Base-by-base conservation (phyloP, 495 filamentous ascomycete genomes). In the Neurospora sp. region DNA sequence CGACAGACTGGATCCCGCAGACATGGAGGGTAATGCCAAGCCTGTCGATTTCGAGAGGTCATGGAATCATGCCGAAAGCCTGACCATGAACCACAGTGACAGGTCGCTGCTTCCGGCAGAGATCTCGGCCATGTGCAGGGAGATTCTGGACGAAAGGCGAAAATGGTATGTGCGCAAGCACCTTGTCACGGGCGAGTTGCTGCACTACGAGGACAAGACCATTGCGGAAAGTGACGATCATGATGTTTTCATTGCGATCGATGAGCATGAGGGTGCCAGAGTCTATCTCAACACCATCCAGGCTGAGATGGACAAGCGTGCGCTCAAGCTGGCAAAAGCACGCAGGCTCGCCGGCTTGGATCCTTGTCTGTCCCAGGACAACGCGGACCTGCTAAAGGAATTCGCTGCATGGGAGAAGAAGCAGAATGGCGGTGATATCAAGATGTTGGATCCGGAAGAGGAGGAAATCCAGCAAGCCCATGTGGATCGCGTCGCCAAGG, bases 21-120 rank as follows among this genome's bases (percentile, higher is more conserved):
- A 97, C 79, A 98, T 99, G 96, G 96, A 99, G 81, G 96, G 94
- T 68, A 91, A 91, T 71, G 96, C 94, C 39, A 92, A 92, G 76
- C 96, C 96, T 18, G 96, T 99, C 53, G 87, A 97, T 77, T 98
- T 98, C 77, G 91, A 95, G 42, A 88, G 96, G 53, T 96, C 96
- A 0, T 98, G 93, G 85, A 92, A 88, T 40, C 95, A 98, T 79
- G 89, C 91, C 11, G 89, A 96, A 77, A 88, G 86, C 59, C 86
- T 91, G 10, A 97, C 92, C 0, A 95, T 92, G 85, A 86, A 89
- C 75, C 93, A 98, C 73, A 81, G 87, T 5, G 94, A 95, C 39
- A 82, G 75, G 7, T 89, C 90, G 39, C 80, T 99, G 70, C 79
- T 89, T 10, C 93, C 93, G 3, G 85, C 82, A n/a, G 91, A 97